Conservation (phyloP, 768 basidiomycete genomes). For the Lactarius vividus region DNA sequence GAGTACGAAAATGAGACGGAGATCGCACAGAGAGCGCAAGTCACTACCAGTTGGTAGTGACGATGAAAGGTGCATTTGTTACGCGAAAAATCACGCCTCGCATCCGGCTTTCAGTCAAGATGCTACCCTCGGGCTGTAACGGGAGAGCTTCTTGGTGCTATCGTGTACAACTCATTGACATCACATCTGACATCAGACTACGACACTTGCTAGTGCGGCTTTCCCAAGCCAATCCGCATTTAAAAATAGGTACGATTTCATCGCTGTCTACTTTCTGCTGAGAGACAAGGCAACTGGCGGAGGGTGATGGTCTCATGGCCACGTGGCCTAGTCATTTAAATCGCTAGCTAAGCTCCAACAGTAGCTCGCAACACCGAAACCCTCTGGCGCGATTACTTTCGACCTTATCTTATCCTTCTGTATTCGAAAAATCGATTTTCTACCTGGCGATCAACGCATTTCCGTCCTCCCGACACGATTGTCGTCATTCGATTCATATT, state of each 20-base stretch:
- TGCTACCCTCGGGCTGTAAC: not conserved
- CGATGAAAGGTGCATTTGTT: not conserved
- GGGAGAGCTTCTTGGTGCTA: not conserved
- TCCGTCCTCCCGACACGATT: not conserved
- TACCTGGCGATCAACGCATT: not conserved
- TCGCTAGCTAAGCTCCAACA: not conserved
- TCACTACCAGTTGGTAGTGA: constrained; percentile 20
- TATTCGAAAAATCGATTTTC: not conserved
- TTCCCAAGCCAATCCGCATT: not conserved
- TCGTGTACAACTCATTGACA: not conserved
- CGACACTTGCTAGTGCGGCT: not conserved
- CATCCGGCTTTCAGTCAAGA: not conserved
- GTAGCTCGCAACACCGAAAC: not conserved
- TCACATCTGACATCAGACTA: not conserved
- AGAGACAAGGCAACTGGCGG: not conserved
- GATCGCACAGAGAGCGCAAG: constrained; percentile 8
- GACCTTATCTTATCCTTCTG: not conserved
- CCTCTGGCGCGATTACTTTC: not conserved
- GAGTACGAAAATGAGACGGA: constrained; percentile 24
- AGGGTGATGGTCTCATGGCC: not conserved
- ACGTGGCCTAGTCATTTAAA: not conserved
- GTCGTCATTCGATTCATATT: not conserved
- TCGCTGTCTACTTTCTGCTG: not conserved
- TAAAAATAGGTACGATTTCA: not conserved
- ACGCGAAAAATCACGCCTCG: not conserved